These are phyloP conservation scores for Sanguinoderma infundibulare DNA, from an alignment of 1,284 basidiomycete species.

Conservation along the genomic window DNA sequence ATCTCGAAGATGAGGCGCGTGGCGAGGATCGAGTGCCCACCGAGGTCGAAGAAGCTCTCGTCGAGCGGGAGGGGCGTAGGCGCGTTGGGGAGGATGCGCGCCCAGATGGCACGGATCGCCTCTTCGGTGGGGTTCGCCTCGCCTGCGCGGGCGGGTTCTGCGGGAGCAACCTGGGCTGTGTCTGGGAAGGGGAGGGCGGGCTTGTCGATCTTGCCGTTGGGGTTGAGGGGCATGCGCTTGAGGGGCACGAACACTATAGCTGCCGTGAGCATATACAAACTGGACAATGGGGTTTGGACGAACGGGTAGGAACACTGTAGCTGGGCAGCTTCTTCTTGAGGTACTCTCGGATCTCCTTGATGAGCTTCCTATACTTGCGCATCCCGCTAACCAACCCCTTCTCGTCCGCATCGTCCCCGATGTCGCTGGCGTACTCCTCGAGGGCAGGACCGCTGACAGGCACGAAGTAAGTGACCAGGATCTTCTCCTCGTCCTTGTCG, in stretches of 20 bases:
- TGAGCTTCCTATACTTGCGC: slow-evolving; percentile 83
- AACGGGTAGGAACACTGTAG: slow-evolving; percentile 89
- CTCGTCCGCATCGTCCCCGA: slow-evolving; percentile 64
- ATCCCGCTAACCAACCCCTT: slow-evolving; percentile 74
- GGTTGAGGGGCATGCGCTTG: slow-evolving; percentile 95
- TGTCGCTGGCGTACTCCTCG: slow-evolving; percentile 77
- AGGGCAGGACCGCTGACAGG: slow-evolving; percentile 78
- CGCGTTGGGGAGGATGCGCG: slow-evolving; percentile 81
- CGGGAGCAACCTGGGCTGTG: slow-evolving; percentile 75
- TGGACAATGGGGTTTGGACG: slow-evolving; percentile 31
- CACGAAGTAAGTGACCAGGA: slow-evolving; percentile 98
- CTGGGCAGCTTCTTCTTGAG: slow-evolving; percentile 97
- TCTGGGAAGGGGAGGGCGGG: slow-evolving; percentile 99
- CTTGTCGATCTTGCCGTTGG: slow-evolving; percentile 99
- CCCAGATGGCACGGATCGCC: slow-evolving; percentile 85
- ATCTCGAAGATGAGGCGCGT: slow-evolving; percentile 98
- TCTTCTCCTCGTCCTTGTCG: slow-evolving; percentile 99
- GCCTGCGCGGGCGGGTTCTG: slow-evolving; percentile 31
- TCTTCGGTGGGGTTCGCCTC: slow-evolving; percentile 76
- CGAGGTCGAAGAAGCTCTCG: slow-evolving; percentile 98
- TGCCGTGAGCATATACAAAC: slow-evolving; percentile 14
- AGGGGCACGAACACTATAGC: slow-evolving; percentile 90
- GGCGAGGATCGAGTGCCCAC: slow-evolving; percentile 98
- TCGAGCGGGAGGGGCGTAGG: slow-evolving; percentile 83
- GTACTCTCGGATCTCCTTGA: slow-evolving; percentile 94